Base-by-base conservation (phyloP, 768 basidiomycete species). In the Leccinum disarticulatum region DNA sequence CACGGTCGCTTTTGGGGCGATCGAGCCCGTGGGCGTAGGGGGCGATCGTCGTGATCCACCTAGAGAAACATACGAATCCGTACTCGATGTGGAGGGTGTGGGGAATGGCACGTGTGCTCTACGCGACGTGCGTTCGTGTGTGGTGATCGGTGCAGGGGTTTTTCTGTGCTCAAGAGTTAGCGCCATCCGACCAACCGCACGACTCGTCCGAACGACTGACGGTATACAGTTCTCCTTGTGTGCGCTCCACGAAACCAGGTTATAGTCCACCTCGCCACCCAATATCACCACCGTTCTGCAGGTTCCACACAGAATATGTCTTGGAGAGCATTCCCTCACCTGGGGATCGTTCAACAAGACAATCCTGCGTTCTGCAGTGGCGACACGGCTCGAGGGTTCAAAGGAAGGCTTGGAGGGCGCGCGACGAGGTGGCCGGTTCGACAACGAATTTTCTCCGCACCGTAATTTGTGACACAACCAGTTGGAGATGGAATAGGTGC, bases 281-380 rank as follows among this genome's bases (percentile, higher is more conserved):
- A 86, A 69, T 11, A 60, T 62, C 54, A 90, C 75, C 46, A 66
- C 72, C n/a, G 56, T 61, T 35, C 76, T 76, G 70, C 88, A 91
- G 9, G 73, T 67, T 15, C 70, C 70, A 70, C 88, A 91, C 19
- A 78, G 75, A 22, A 88, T 81, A 57, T 70, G 72, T 36, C 69
- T 69, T 0, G 77, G 57, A 7, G 80, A 75, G 66, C 82, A 86
- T 0, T 69, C 66, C 70, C 80, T 82, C 47, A 79, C 87, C 64
- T 85, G 84, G 27, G 81, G 66, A 69, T 90, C 88, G 62, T 88
- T 90, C 33, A 88, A 77, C 59, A 90, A 72, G 55, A 74, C 72
- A 36, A 88, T 71, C 72, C 83, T 86, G 58, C 88, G 79, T 62
- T 87, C 84, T 15, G 85, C 81, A 17, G 82, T 80, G 8, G 85